Conservation (phyloP, 2,329 filamentous ascomycete species). For the Talaromyces sp. region DNA sequence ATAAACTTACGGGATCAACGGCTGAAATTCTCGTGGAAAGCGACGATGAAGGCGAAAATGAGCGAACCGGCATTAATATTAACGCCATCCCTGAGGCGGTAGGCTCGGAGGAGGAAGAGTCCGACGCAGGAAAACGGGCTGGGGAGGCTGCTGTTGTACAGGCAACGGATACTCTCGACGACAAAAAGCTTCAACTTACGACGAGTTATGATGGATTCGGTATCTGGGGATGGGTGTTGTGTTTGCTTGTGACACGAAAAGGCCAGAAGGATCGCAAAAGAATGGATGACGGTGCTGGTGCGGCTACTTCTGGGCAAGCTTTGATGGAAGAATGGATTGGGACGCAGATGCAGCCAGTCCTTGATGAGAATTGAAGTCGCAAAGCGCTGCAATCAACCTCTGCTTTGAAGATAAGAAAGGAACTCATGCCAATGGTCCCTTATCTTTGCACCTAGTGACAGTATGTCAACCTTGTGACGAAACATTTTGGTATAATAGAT, state of each 20-base stretch:
- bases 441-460: neutral
- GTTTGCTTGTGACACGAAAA: constrained; percentile 78
- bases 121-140: constrained; percentile 29
- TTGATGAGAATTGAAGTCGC: constrained; percentile 35
- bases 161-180: constrained; percentile 56
- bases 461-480: no score
- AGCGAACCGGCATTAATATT: constrained; percentile 43
- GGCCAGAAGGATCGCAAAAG: constrained; percentile 32
- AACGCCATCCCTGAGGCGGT: constrained; percentile 53
- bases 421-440: neutral
- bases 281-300: constrained; percentile 29
- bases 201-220: constrained; percentile 93
- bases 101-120: constrained; percentile 7
- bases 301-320: constrained; percentile 56
- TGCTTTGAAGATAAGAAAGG: neutral
- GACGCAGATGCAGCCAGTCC: constrained; percentile 57
- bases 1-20: constrained; percentile 57
- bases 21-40: constrained; percentile 59
- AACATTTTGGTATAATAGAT: no score
- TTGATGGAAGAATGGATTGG: constrained; percentile 86
- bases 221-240: constrained; percentile 90
- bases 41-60: constrained; percentile 49
- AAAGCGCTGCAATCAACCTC: neutral
- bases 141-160: neutral
- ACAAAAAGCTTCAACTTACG: constrained; percentile 85